Conservation (phyloP, 495 filamentous ascomycete genomes). For the Penicillium flavigenum region DNA sequence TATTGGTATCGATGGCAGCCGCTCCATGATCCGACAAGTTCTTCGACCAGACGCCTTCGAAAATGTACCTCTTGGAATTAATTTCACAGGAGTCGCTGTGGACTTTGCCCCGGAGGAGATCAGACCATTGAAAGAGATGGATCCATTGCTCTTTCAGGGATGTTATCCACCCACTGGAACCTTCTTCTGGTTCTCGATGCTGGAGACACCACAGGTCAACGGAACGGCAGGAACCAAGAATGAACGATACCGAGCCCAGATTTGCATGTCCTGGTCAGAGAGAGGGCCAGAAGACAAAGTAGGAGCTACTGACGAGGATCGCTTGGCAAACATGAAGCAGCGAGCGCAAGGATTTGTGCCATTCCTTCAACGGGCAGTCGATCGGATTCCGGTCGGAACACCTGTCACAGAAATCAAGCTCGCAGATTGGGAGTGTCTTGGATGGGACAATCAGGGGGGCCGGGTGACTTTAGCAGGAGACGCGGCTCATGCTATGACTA, state of each 20-base stretch:
- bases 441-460: constrained; percentile 50
- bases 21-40: constrained; percentile 42
- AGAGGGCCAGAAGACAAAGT: constrained; percentile 29
- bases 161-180: constrained; percentile 52
- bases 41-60: constrained; percentile 32
- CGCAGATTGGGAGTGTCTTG: constrained; percentile 47
- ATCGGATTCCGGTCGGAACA: constrained; percentile 40
- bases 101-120: constrained; percentile 32
- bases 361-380: constrained; percentile 47
- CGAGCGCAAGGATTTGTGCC: constrained; percentile 52
- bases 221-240: constrained; percentile 6
- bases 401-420: constrained; percentile 50
- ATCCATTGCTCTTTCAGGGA: constrained; percentile 60
- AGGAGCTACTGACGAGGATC: constrained; percentile 36
- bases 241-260: constrained; percentile 27
- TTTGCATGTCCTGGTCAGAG: constrained; percentile 37
- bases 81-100: constrained; percentile 32
- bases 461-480: constrained; percentile 57
- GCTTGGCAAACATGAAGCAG: constrained; percentile 50
- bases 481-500: constrained; percentile 63
- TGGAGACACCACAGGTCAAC: constrained; percentile 35
- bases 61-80: constrained; percentile 21
- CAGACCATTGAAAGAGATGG: constrained; percentile 46
- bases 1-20: constrained; percentile 51
- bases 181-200: constrained; percentile 53